phyloP scores from a whole-genome alignment of 257 asterid species.

The Ballota nigra region DNA sequence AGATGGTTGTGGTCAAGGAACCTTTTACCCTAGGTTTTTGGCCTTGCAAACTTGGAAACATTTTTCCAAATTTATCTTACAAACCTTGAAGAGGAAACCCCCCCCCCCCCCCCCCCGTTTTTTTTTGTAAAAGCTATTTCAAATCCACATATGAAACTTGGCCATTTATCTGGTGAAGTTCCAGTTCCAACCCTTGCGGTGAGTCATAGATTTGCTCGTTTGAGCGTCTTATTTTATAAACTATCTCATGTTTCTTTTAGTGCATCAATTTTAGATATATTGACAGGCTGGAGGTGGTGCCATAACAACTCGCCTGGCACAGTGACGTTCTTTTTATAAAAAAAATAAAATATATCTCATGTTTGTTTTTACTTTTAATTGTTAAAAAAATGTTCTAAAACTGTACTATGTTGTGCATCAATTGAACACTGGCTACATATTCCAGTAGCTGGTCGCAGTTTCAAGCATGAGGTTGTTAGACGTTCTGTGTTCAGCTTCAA shows the following conservation, averaged over 20 bases:
- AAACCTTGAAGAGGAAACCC: neutral
- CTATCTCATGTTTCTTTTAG: neutral
- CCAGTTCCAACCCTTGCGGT: neutral
- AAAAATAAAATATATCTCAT: neutral
- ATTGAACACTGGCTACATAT: neutral
- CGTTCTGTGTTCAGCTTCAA: neutral
- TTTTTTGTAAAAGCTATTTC: neutral
- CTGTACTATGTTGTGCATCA: neutral
- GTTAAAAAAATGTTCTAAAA: no score
- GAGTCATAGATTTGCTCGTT: slow-evolving; percentile 1
- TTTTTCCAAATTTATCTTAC: neutral
- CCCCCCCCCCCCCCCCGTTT: no score
- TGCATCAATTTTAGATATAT: neutral
- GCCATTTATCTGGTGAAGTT: neutral
- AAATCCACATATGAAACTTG: neutral
- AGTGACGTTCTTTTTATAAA: no score
- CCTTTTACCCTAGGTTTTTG: neutral
- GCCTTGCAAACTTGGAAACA: neutral
- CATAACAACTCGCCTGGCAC: no score
- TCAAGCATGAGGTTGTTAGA: neutral
- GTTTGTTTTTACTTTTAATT: neutral
- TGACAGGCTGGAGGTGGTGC: neutral
- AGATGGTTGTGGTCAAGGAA: slow-evolving; percentile 10
- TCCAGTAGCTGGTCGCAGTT: slow-evolving; percentile 3
- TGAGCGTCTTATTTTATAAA: slow-evolving; percentile 8